A percentile compares a stretch with the other conserved stretches of the same genome.
These are phyloP conservation scores for Fragilariopsis cylindrus DNA, from an alignment of 108 stramenopile genomes.

Conservation along the genomic window DNA sequence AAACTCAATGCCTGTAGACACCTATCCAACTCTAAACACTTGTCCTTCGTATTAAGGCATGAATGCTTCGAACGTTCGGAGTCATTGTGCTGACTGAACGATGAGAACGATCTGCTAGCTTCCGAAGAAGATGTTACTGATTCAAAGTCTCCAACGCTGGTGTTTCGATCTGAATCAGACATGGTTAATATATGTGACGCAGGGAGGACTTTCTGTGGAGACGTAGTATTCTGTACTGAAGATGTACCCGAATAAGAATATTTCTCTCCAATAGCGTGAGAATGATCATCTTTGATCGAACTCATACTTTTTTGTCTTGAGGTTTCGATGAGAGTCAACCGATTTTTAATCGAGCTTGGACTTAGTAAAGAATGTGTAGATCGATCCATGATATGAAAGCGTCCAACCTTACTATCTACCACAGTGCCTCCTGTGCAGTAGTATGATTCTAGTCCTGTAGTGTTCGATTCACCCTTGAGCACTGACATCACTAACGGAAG, in stretches of 20 bases:
- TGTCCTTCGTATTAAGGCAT: constrained; percentile 2
- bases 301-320: constrained; percentile 45
- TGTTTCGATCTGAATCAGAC: constrained; percentile 24
- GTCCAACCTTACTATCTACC: constrained; percentile 70
- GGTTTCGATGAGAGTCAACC: constrained; percentile 68
- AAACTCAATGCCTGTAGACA: constrained; percentile 70
- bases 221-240: background rate
- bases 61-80: background rate
- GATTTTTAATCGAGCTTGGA: constrained; percentile 74
- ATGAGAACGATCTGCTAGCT: background rate
- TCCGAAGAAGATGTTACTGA: constrained; percentile 22
- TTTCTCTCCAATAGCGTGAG: constrained; percentile 12
- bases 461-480: constrained; percentile 15
- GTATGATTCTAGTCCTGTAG: constrained; percentile 55
- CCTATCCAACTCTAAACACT: constrained; percentile 20
- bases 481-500: constrained; percentile 73
- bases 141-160: constrained; percentile 23
- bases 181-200: constrained; percentile 29
- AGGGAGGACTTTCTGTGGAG: background rate
- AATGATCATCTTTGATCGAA: constrained; percentile 12
- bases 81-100: background rate
- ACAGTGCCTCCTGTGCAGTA: constrained; percentile 84
- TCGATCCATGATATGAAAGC: constrained; percentile 86
- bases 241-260: constrained; percentile 27
- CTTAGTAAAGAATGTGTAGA: constrained; percentile 79